Base-by-base conservation (phyloP, 352 stramenopile genomes). In the Blastocystis sp. region DNA sequence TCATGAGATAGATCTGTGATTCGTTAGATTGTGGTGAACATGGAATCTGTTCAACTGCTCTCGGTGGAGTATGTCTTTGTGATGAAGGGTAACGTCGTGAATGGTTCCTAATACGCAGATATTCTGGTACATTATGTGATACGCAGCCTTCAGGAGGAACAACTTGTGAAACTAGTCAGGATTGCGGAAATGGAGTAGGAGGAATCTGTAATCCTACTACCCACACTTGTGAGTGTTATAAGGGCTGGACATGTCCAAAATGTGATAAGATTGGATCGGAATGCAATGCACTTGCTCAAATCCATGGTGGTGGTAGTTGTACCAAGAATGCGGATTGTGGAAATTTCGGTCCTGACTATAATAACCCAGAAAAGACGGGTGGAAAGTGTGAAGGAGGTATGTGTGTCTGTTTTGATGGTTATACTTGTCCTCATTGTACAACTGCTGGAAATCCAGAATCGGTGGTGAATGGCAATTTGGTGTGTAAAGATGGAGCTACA, bases 381-480 rank as follows among this genome's bases (percentile, higher is more conserved):
- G 77, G 77, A 74, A 77, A 78, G 46, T 87, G 77, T 37, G 27
- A 65, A 29, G 65, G 65, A 39, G 77, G 77, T 19, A 58, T 74
- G 6, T 87, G 77, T 16, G 77, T 87, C 4, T 87, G 77, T 54
- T 87, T 78, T 42, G 77, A 87, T 42, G 77, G 77, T 27, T 87
- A 77, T 39, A 87, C 65, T 57, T 87, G 65, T 54, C 37, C 65
- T n/a, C 65, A 87, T 42, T 83, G 71, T 42, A 83, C 71, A 0
- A 83, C 43, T 21, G 51, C 19, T n/a, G 71, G 71, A 27, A 66
- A 65, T 49, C 71, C 71, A 39, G 71, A 83, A 43, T 39, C 27
- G 16, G 71, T 83, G 32, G 71, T 65, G 21, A 83, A 66, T 5
- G 71, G 71, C 12, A 27, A 63, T 42, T 42, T 83, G 2, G 24